Conservation (phyloP, 352 stramenopile genomes). For the Pythium sp. region DNA sequence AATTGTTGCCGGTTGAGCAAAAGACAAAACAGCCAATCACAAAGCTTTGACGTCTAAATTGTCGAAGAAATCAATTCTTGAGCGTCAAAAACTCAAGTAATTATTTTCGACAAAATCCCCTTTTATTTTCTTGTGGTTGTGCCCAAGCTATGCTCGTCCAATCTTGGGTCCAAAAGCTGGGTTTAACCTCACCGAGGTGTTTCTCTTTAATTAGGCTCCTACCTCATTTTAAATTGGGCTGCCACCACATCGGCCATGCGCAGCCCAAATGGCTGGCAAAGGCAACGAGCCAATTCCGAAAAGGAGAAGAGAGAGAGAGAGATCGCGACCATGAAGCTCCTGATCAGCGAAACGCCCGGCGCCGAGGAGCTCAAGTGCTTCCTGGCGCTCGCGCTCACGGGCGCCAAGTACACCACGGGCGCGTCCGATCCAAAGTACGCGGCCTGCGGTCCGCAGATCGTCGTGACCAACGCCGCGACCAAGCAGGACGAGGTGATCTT, state of each 20-base stretch:
- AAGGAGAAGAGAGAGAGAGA: conserved; percentile 1
- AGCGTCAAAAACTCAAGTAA: no score
- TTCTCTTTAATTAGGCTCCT: not conserved
- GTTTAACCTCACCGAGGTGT: not conserved
- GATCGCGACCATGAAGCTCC: conserved; percentile 47
- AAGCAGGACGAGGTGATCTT: conserved; percentile 44
- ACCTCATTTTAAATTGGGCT: not conserved
- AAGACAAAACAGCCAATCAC: no score
- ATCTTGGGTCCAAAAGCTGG: not conserved
- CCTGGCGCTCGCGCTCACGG: conserved; percentile 50
- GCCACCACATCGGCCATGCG: not conserved
- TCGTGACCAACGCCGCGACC: conserved; percentile 22
- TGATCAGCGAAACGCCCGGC: conserved; percentile 56
- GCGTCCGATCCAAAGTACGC: conserved; percentile 56
- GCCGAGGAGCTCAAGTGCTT: conserved; percentile 85
- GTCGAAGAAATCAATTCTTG: no score
- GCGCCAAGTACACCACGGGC: conserved; percentile 45
- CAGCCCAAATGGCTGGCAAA: not conserved
- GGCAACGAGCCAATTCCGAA: not conserved
- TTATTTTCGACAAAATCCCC: not conserved
- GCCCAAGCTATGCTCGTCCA: not conserved
- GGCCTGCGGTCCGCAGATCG: conserved; percentile 54
- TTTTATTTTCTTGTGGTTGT: not conserved
- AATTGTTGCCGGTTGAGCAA: no score
- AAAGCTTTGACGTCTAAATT: no score